These are phyloP conservation scores for Crotalaria pallida DNA, from an alignment of 306 rosid genomes.

Conservation along the genomic window DNA sequence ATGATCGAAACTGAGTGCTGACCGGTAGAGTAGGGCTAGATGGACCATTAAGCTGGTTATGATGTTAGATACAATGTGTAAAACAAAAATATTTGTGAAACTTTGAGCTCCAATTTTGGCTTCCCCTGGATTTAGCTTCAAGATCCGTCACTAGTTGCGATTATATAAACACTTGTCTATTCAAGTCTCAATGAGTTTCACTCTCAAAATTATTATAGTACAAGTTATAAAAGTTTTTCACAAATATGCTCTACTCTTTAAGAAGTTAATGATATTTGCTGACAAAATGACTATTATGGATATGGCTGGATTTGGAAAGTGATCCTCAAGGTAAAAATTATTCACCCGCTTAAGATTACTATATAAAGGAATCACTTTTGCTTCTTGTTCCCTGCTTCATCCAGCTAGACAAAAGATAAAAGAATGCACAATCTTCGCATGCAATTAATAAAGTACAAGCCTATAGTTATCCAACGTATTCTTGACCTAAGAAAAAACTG, in stretches of 20 bases:
- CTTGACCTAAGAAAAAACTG: not conserved
- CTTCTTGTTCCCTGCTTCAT: conserved; percentile 1
- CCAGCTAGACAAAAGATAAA: conserved; percentile 3
- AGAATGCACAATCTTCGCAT: conserved; percentile 9
- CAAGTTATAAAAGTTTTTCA: not conserved
- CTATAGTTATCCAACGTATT: not conserved
- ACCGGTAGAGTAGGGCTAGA: too few relatives aligned
- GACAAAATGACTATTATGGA: not conserved
- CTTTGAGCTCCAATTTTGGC: too few relatives aligned
- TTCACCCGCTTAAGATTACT: conserved; percentile 16
- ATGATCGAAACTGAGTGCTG: too few relatives aligned
- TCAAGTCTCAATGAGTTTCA: too few relatives aligned
- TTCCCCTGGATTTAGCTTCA: too few relatives aligned
- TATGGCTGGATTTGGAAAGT: conserved; percentile 16
- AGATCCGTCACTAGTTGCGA: too few relatives aligned
- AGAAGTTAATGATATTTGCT: not conserved
- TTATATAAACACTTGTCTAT: too few relatives aligned
- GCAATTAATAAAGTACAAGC: not conserved
- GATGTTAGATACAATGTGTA: too few relatives aligned
- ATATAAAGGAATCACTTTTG: not conserved
- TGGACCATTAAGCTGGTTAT: too few relatives aligned
- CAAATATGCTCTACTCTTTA: not conserved
- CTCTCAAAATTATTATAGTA: too few relatives aligned
- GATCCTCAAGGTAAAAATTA: conserved; percentile 8
- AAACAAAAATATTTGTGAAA: too few relatives aligned